A percentile compares a stretch with the other conserved stretches of the same genome.
Conservation (phyloP, 2,329 filamentous ascomycete species). For the Fusarium compactum region DNA sequence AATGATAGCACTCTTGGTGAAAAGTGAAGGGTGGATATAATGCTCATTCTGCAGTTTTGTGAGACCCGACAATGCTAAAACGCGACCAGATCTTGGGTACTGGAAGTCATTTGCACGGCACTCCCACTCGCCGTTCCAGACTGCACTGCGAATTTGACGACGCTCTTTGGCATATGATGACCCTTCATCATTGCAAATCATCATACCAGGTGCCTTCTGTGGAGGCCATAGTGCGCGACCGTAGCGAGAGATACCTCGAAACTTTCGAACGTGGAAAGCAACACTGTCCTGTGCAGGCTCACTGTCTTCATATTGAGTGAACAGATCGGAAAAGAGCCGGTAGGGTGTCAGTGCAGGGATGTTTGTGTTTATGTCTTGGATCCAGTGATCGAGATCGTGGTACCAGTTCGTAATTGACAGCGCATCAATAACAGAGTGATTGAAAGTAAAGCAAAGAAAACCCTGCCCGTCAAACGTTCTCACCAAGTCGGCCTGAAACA, state of each 20-base stretch:
- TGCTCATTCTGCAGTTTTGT: constrained; percentile 36
- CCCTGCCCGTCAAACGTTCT: constrained; percentile 25
- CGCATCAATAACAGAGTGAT: constrained; percentile 54
- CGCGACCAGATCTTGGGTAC: constrained; percentile 49
- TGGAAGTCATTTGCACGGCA: constrained; percentile 40
- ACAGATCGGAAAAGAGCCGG: constrained; percentile 50
- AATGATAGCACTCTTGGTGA: constrained; percentile 50
- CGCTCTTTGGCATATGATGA: constrained; percentile 41
- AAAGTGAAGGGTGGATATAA: constrained; percentile 45
- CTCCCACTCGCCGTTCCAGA: constrained; percentile 52
- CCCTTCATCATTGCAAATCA: constrained; percentile 49
- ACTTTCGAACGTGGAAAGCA: constrained; percentile 47
- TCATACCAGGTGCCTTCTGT: constrained; percentile 51
- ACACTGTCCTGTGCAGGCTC: constrained; percentile 47
- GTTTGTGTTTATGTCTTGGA: constrained; percentile 36
- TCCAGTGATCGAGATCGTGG: constrained; percentile 50
- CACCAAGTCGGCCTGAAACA: constrained; percentile 49
- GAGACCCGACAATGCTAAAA: constrained; percentile 47
- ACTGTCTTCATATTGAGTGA: constrained; percentile 48
- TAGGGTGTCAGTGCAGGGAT: constrained; percentile 47
- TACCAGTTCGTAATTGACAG: constrained; percentile 51
- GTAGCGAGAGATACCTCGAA: constrained; percentile 54
- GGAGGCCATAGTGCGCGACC: constrained; percentile 50
- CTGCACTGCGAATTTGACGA: constrained; percentile 26
- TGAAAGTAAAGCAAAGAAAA: constrained; percentile 50